phyloP scores from a whole-genome alignment of 2,329 filamentous ascomycete species.

The Colletotrichum acutatum region DNA sequence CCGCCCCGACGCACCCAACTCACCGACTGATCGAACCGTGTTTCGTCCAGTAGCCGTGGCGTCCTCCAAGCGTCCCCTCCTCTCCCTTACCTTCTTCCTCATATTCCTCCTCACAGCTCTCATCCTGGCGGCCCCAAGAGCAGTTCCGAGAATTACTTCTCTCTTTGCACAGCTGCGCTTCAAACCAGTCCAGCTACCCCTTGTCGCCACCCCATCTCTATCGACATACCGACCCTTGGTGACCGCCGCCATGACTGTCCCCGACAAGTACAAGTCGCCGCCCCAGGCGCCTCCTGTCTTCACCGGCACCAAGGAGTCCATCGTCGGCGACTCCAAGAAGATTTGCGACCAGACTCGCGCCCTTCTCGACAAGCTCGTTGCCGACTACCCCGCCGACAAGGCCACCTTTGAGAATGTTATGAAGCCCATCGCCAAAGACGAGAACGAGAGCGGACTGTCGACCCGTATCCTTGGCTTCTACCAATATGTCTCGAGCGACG shows the following conservation, averaged over 20 bases:
- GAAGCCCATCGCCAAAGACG: conserved; percentile 77
- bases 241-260: conserved; percentile 66
- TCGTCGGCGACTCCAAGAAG: conserved; percentile 74
- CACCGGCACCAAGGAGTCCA: conserved; percentile 76
- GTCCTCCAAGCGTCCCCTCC: conserved; percentile 44
- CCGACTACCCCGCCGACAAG: conserved; percentile 63
- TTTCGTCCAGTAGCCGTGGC: conserved; percentile 50
- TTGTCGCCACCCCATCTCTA: conserved; percentile 40
- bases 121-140: conserved; percentile 75
- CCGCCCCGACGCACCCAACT: conserved; percentile 27
- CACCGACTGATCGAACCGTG: conserved; percentile 21
- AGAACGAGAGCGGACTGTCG: conserved; percentile 71
- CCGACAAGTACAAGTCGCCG: conserved; percentile 75
- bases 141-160: conserved; percentile 67
- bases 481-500: conserved; percentile 78
- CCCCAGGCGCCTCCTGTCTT: conserved; percentile 84
- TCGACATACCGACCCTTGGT: conserved; percentile 47
- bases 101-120: conserved; percentile 65
- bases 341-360: conserved; percentile 72
- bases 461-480: conserved; percentile 81
- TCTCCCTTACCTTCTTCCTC: conserved; percentile 61
- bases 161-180: conserved; percentile 67
- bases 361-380: conserved; percentile 75
- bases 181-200: conserved; percentile 44
- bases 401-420: conserved; percentile 67